phyloP scores from a whole-genome alignment of 2,329 filamentous ascomycete species.

The Penicillium italicum region DNA sequence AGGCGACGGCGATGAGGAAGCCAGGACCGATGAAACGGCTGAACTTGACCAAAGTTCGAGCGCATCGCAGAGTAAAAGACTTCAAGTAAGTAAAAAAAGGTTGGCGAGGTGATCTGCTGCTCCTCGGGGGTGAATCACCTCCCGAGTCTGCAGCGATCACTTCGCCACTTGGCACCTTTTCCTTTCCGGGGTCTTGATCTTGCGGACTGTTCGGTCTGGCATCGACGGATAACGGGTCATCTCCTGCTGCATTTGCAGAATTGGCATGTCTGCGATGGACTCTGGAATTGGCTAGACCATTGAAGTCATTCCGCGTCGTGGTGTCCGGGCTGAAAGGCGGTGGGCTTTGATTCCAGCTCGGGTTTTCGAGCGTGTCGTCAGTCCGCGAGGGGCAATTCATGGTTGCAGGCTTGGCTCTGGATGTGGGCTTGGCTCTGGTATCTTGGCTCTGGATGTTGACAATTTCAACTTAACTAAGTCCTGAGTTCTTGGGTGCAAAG shows the following conservation, averaged over 20 bases:
- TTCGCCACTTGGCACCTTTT: slow-evolving; percentile 26
- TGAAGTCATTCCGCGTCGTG: slow-evolving; percentile 61
- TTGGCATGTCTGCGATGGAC: slow-evolving; percentile 44
- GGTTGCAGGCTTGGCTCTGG: background rate
- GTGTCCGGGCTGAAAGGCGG: slow-evolving; percentile 55
- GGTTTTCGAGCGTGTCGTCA: slow-evolving; percentile 53
- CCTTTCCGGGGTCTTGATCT: slow-evolving; percentile 19
- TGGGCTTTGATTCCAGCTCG: slow-evolving; percentile 61
- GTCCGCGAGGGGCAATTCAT: slow-evolving; percentile 66
- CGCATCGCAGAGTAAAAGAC: slow-evolving; percentile 18
- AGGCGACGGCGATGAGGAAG: slow-evolving; percentile 48
- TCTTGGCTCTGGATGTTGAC: background rate
- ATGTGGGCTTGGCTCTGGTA: background rate
- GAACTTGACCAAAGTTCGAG: slow-evolving; percentile 39
- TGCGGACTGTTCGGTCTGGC: slow-evolving; percentile 21
- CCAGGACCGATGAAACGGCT: slow-evolving; percentile 47
- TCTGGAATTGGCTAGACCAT: slow-evolving; percentile 57
- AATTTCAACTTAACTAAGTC: background rate
- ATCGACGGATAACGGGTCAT: slow-evolving; percentile 24
- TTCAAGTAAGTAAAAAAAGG: slow-evolving; percentile 19
- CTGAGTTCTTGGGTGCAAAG: background rate
- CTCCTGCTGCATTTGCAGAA: slow-evolving; percentile 18
- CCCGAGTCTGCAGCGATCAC: slow-evolving; percentile 30
- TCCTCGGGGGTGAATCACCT: slow-evolving; percentile 28
- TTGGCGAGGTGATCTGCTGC: slow-evolving; percentile 34